Evolutionary conservation across 2,329 filamentous ascomycete genomes (phyloP), one percentile per base, ranked within the genome.

Genomic region (Xylariaceae sp.): DNA sequence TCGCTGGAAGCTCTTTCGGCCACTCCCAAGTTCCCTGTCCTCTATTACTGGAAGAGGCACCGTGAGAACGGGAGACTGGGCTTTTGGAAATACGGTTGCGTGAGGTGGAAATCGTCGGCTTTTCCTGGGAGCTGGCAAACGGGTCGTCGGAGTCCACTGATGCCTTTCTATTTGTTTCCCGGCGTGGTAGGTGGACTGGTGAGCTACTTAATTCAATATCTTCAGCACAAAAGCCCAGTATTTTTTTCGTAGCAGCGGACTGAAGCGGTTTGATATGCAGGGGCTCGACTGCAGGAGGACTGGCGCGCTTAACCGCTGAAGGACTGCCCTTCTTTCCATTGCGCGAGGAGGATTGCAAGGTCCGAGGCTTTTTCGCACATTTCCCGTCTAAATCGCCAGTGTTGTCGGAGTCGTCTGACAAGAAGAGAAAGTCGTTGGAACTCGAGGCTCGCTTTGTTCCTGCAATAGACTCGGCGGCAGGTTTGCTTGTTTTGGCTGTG

Each of bases 341-440:
- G 36, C 19, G 26, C 9, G 18, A 28, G 15, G 17, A 8, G 38
- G 13, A 17, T 12, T 40, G 34, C 2, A 51, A 54, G 1, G 38
- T 19, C 24, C 46, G 47, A 24, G 49, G 31, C 37, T 48, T 54
- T 42, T 53, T 54, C 4, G 41, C 2, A 16, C 41, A 36, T 33
- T 54, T 43, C 38, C 59, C 57, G 6, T 63, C 60, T 2, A 68
- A 41, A 7, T 65, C 60, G 4, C 61, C 55, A 1, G 62, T 67
- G 6, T 57, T 60, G 29, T 71, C 65, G 34, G 67, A 68, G 30
- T 71, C 68, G 33, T 66, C 62, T 0, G 60, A 63, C 9, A 63
- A 45, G 35, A 61, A 61, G n/a, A 61, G 42, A 17, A 62, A 56
- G 18, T 55, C 55, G 30, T 55, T 33, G 34, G 28, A 23, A 13